Base-by-base conservation (phyloP, 805 yeast genomes). In the Groenewaldozyma salmanticensis region DNA sequence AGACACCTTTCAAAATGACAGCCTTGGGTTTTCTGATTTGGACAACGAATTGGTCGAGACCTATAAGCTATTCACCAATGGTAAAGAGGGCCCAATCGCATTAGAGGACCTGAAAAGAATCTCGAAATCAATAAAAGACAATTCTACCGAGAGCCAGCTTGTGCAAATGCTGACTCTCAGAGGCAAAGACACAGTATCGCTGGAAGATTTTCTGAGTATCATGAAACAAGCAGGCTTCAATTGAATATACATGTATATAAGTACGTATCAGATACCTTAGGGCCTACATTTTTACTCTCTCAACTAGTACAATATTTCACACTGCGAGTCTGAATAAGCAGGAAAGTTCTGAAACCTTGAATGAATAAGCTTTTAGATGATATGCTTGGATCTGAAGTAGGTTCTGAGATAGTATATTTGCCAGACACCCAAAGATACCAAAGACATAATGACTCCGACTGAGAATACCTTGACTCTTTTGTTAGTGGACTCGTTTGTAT, bases 401-500 rank as follows among this genome's bases (percentile, higher is more conserved):
- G 83, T 81, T 68, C 95, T 81, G 66, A 92, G 74, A 66, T 92
- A 92, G 53, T 77, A 75, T 51, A 92, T 72, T 71, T 92, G 97
- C 94, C 96, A 90, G 31, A 72, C 78, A 38, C 96, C 96, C 53
- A 92, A 75, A 20, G 77, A 75, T 39, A 86, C 58, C 60, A 92
- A 73, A 29, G 86, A 70, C 31, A 80, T 22, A 44, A 87, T 71
- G 46, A 86, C 75, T 35, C 78, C 55, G 24, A 83, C 53, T 13
- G 95, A 84, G 61, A 92, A 92, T 66, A 80, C 78, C 67, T 86
- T 80, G 44, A 90, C 96, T 60, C 98, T 79, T 52, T 81, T 72
- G 66, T 92, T 92, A 39, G 98, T 92, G 33, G 94, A 80, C 69
- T 92, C 98, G 65, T 92, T 92, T 39, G 98, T 92, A 62, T 92